phyloP scores from a whole-genome alignment of 495 filamentous ascomycete species.

The Xeromyces bisporus region DNA sequence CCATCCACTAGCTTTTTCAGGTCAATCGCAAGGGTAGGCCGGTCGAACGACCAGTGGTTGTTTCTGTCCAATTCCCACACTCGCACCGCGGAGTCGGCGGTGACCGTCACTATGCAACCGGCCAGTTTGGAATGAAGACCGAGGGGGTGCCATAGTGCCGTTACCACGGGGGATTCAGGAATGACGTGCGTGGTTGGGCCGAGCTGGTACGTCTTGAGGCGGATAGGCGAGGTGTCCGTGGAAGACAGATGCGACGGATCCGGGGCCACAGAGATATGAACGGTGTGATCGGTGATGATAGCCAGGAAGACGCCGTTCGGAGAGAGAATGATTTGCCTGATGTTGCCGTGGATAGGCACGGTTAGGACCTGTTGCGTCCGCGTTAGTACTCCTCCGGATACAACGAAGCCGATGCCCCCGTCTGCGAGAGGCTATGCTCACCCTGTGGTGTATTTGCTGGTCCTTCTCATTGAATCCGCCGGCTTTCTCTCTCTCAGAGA shows the following conservation, averaged over 20 bases:
- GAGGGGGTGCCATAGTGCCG: constrained; percentile 74
- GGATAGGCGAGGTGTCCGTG: constrained; percentile 44
- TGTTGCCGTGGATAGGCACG: constrained; percentile 53
- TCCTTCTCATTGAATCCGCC: constrained; percentile 22
- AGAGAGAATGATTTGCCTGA: constrained; percentile 66
- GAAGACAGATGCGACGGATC: constrained; percentile 54
- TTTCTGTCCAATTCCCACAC: constrained; percentile 71
- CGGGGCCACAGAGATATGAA: constrained; percentile 65
- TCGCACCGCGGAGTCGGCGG: constrained; percentile 66
- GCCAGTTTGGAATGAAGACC: constrained; percentile 43
- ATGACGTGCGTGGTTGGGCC: constrained; percentile 80
- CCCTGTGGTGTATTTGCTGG: constrained; percentile 14
- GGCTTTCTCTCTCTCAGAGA: constrained; percentile 10
- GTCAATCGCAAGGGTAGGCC: constrained; percentile 65
- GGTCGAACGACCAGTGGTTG: constrained; percentile 69
- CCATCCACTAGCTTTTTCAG: constrained; percentile 69
- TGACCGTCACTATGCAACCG: constrained; percentile 64
- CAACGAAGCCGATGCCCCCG: constrained; percentile 2
- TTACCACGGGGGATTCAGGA: constrained; percentile 57
- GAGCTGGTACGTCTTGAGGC: constrained; percentile 65
- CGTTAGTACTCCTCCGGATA: constrained; percentile 7
- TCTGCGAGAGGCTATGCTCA: constrained; percentile 1
- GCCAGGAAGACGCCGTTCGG: constrained; percentile 65
- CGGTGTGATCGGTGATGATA: constrained; percentile 65
- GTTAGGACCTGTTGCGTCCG: constrained; percentile 40